Percentiles rank a stretch among this genome's conserved stretches.
phyloP scores from a whole-genome alignment of 1,139 yeast genomes.

The Blastobotrys capitulatus region DNA sequence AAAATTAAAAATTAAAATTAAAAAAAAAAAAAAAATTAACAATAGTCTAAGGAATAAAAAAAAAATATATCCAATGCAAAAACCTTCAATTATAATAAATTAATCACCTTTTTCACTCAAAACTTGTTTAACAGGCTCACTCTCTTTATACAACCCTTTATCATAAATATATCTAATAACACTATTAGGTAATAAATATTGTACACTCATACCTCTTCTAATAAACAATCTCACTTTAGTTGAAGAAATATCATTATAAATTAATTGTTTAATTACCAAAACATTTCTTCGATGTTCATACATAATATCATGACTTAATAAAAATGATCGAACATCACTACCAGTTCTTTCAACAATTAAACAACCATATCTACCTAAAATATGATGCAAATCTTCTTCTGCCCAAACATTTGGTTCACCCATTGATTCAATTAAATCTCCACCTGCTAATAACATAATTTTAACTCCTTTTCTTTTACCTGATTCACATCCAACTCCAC shows the following conservation, averaged over 20 bases:
- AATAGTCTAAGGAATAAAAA: background rate
- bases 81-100: too few species aligned
- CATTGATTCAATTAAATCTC: conserved; percentile 95
- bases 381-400: conserved; percentile 90
- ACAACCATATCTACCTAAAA: conserved; percentile 92
- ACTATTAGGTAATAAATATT: conserved; percentile 85
- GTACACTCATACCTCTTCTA: conserved; percentile 95
- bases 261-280: conserved; percentile 88
- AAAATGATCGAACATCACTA: conserved; percentile 85
- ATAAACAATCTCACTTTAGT: conserved; percentile 90
- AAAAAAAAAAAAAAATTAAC: background rate
- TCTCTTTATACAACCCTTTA: conserved; percentile 77
- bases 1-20: too few species aligned
- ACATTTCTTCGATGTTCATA: conserved; percentile 93
- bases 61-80: background rate
- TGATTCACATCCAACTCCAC: conserved; percentile 71
- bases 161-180: conserved; percentile 94
- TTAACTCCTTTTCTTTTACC: conserved; percentile 84
- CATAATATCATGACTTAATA: conserved; percentile 92
- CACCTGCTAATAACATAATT: conserved; percentile 95
- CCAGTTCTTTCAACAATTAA: conserved; percentile 96
- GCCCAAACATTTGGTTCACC: conserved; percentile 99
- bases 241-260: conserved; percentile 91
- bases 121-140: conserved; percentile 92
- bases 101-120: conserved; percentile 39